Conservation (phyloP, 371 early-diverging fungal species). For the Mortierella sp. region DNA sequence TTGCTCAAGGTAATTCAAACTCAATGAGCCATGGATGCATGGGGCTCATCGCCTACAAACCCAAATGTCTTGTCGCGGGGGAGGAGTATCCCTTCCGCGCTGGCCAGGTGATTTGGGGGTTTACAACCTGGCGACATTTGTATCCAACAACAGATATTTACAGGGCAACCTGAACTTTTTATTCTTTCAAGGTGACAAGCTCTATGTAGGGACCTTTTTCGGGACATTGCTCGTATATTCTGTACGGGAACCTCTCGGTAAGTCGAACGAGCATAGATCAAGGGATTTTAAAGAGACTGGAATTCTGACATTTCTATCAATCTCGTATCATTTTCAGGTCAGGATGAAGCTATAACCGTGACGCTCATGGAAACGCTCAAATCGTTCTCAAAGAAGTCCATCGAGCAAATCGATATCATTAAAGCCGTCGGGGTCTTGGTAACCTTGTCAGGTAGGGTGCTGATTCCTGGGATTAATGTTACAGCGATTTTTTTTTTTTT, state of each 20-base stretch:
- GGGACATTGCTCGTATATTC: conserved; percentile 81
- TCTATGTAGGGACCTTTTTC: conserved; percentile 78
- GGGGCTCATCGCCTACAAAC: background rate
- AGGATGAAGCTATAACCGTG: conserved; percentile 59
- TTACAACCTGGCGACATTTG: no score
- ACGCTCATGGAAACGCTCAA: conserved; percentile 76
- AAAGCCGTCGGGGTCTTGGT: conserved; percentile 84
- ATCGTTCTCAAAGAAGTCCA: conserved; percentile 76
- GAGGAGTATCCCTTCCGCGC: no score
- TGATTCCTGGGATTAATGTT: no score
- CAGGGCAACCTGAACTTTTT: background rate
- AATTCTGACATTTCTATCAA: background rate
- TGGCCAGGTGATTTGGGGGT: no score
- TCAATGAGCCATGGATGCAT: background rate
- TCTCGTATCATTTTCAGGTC: conserved; percentile 16
- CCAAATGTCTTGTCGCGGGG: no score
- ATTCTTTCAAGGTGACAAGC: conserved; percentile 68
- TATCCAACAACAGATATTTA: background rate
- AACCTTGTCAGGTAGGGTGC: conserved; percentile 70
- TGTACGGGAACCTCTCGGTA: conserved; percentile 74
- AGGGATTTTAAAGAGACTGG: background rate
- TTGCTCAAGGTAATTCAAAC: conserved; percentile 66
- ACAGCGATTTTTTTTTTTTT: no score
- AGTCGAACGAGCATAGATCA: background rate
- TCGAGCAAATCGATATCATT: conserved; percentile 84